A percentile compares a stretch with the other conserved stretches of the same genome.
Evolutionary conservation across 345 rosid genomes (phyloP).

Genomic region (Pseudoturritis turrita): DNA sequence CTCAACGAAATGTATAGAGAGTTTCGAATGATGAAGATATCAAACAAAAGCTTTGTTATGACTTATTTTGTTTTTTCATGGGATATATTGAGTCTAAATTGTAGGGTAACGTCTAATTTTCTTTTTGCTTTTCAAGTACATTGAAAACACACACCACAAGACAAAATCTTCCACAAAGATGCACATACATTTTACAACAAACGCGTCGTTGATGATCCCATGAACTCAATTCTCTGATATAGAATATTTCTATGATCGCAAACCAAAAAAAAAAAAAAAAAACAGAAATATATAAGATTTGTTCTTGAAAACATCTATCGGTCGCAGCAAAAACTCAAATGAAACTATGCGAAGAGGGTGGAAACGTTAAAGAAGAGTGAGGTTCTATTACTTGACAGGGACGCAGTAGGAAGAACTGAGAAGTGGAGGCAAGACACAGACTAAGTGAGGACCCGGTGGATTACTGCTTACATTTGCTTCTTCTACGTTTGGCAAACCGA

Average conservation of each 20-base stretch:
- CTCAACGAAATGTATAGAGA: too few species aligned
- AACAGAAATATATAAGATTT: background rate
- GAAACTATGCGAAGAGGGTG: background rate
- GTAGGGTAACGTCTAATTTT: background rate
- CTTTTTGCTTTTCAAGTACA: background rate
- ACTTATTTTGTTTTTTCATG: too few species aligned
- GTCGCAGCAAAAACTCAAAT: background rate
- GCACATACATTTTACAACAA: background rate
- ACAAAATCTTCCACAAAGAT: background rate
- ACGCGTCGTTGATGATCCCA: background rate
- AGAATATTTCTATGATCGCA: background rate
- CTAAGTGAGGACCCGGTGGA: conserved; percentile 86
- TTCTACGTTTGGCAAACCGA: conserved; percentile 54
- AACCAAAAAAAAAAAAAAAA: background rate
- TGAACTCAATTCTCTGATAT: too few species aligned
- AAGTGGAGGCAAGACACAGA: conserved; percentile 83
- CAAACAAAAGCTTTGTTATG: too few species aligned
- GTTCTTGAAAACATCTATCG: background rate
- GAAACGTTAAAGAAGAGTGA: background rate
- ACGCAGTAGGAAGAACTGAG: conserved; percentile 83
- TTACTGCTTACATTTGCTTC: conserved; percentile 79
- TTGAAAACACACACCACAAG: background rate
- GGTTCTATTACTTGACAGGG: conserved; percentile 41
- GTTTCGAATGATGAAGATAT: too few species aligned
- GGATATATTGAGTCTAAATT: too few species aligned